Conservation (phyloP, 495 filamentous ascomycete species). For the Penicillium lagena region DNA sequence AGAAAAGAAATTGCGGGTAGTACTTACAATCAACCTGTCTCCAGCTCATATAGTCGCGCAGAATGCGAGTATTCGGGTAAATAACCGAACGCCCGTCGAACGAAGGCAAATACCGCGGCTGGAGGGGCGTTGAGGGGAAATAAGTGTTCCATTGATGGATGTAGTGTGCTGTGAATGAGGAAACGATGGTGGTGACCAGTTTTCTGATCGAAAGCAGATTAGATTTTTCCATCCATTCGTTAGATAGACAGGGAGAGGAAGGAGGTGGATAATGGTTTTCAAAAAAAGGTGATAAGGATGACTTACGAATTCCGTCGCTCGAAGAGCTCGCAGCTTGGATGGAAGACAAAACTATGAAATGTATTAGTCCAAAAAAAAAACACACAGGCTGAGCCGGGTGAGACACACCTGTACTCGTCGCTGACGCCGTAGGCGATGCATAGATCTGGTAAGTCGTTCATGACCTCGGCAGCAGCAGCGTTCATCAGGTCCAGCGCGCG, state of each 20-base stretch:
- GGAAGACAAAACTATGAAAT: constrained; percentile 73
- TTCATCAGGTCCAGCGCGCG: constrained; percentile 93
- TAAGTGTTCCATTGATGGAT: constrained; percentile 70
- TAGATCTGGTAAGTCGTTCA: constrained; percentile 80
- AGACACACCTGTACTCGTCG: constrained; percentile 77
- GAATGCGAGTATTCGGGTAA: constrained; percentile 71
- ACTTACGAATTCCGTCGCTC: constrained; percentile 76
- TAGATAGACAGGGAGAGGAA: too few species aligned
- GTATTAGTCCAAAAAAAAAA: neutral
- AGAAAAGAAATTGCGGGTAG: neutral
- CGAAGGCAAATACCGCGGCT: constrained; percentile 64
- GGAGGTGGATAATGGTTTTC: too few species aligned
- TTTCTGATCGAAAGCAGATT: constrained; percentile 49
- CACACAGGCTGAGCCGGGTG: neutral
- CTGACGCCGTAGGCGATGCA: constrained; percentile 85
- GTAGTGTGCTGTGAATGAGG: constrained; percentile 91
- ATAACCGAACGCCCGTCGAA: constrained; percentile 90
- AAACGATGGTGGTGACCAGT: constrained; percentile 81
- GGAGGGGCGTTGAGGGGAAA: constrained; percentile 61
- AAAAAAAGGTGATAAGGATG: neutral
- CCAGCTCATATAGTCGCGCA: constrained; percentile 96
- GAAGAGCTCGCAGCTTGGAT: constrained; percentile 73
- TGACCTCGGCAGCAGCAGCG: constrained; percentile 71
- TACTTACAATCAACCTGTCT: constrained; percentile 87
- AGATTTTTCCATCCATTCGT: neutral